Evolutionary conservation across 1,284 basidiomycete genomes (phyloP).

Genomic region (Coniferiporia sulphurascens): DNA sequence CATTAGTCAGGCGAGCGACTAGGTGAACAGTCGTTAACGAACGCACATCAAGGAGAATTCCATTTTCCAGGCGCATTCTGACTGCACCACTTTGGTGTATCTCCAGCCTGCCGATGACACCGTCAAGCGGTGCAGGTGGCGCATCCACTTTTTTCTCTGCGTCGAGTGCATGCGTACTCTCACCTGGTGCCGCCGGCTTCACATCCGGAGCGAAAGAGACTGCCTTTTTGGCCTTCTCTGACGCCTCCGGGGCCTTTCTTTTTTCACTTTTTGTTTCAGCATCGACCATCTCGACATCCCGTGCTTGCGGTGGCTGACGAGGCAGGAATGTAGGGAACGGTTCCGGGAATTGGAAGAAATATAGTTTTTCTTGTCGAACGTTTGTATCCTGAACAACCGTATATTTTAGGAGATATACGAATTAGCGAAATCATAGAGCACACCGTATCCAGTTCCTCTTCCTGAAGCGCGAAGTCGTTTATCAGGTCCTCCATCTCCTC

Average conservation of each 20-base stretch:
- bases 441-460: constrained; percentile 38
- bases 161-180: constrained; percentile 28
- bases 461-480: constrained; percentile 65
- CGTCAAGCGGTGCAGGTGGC: constrained; percentile 49
- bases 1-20: constrained; percentile 3
- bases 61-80: constrained; percentile 78
- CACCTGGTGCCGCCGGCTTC: constrained; percentile 37
- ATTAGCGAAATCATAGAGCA: constrained; percentile 3
- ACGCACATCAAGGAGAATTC: constrained; percentile 77
- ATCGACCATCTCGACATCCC: constrained; percentile 28
- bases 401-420: constrained; percentile 11
- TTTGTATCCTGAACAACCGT: constrained; percentile 36
- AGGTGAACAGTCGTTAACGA: not conserved
- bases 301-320: constrained; percentile 4
- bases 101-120: constrained; percentile 77
- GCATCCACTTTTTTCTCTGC: constrained; percentile 28
- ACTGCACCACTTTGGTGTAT: constrained; percentile 82
- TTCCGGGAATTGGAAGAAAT: constrained; percentile 91
- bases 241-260: constrained; percentile 24
- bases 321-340: constrained; percentile 77
- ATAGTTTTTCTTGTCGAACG: constrained; percentile 63
- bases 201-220: constrained; percentile 60
- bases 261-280: constrained; percentile 30
- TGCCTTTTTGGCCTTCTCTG: constrained; percentile 27
- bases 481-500: constrained; percentile 83